Conservation (phyloP, 2,329 filamentous ascomycete species). For the Penicillium sp. region DNA sequence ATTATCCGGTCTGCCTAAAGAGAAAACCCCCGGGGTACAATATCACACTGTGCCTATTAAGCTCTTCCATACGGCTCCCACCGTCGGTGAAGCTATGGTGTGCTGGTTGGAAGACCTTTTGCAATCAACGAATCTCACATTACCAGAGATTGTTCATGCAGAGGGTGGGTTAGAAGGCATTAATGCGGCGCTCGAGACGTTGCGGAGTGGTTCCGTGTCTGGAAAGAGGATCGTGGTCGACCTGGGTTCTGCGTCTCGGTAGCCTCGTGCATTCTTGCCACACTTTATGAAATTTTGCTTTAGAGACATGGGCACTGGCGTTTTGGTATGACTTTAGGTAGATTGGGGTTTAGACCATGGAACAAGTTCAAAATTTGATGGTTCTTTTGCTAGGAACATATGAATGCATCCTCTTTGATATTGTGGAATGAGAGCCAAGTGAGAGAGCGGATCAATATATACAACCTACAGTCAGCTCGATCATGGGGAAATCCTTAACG, state of each 20-base stretch:
- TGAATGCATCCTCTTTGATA: not conserved
- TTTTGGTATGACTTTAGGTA: conserved; percentile 4
- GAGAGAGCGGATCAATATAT: not conserved
- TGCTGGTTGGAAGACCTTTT: conserved; percentile 68
- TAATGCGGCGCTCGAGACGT: conserved; percentile 65
- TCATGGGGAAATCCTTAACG: not conserved
- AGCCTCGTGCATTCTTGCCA: not conserved
- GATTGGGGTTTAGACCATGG: not conserved
- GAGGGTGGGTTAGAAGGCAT: conserved; percentile 63
- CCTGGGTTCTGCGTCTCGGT: conserved; percentile 16
- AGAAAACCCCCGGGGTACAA: conserved; percentile 44
- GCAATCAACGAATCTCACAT: conserved; percentile 50
- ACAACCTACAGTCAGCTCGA: not conserved
- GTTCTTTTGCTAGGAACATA: not conserved
- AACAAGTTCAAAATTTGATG: not conserved
- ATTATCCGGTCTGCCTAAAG: conserved; percentile 65
- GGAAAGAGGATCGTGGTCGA: conserved; percentile 67
- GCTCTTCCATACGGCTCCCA: conserved; percentile 66
- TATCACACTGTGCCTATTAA: conserved; percentile 72
- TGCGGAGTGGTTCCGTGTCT: conserved; percentile 64
- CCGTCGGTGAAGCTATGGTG: conserved; percentile 62
- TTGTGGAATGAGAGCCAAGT: not conserved
- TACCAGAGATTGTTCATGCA: conserved; percentile 65
- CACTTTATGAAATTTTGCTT: conserved; percentile 1
- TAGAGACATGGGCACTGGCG: conserved; percentile 3